These are phyloP conservation scores for Xylaria sp. DNA, from an alignment of 2,329 filamentous ascomycete species.

Conservation along the genomic window DNA sequence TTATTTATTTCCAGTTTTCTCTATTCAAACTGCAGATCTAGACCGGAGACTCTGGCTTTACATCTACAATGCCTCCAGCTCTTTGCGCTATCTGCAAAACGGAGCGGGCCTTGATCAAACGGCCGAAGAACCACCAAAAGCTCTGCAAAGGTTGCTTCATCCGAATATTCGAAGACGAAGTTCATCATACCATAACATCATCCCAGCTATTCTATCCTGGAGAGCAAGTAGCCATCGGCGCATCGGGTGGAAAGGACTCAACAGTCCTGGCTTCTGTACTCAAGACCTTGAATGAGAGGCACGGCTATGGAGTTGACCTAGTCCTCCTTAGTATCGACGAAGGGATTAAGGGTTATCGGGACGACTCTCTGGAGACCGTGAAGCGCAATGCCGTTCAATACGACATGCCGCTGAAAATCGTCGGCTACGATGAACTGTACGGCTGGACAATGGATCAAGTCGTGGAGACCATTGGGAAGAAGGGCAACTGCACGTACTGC, in stretches of 20 bases:
- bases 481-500: conserved; percentile 98
- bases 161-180: conserved; percentile 83
- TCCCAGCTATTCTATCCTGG: conserved; percentile 81
- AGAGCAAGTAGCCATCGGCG: conserved; percentile 90
- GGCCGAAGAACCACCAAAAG: conserved; percentile 93
- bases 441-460: conserved; percentile 99
- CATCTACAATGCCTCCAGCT: conserved; percentile 70
- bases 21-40: neutral
- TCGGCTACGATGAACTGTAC: conserved; percentile 92
- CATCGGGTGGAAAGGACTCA: conserved; percentile 95
- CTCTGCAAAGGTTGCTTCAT: conserved; percentile 91
- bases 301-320: conserved; percentile 83
- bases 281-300: conserved; percentile 89
- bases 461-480: conserved; percentile 93
- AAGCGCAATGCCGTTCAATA: conserved; percentile 93
- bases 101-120: conserved; percentile 82
- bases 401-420: conserved; percentile 85
- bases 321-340: conserved; percentile 92
- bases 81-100: conserved; percentile 76
- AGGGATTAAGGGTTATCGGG: conserved; percentile 94
- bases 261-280: conserved; percentile 93
- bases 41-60: neutral
- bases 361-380: conserved; percentile 94
- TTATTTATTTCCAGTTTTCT: neutral
- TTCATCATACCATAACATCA: conserved; percentile 87